Evolutionary conservation across 345 rosid genomes (phyloP), one percentile per base, ranked within the genome.

Genomic region (Angophora floribunda): DNA sequence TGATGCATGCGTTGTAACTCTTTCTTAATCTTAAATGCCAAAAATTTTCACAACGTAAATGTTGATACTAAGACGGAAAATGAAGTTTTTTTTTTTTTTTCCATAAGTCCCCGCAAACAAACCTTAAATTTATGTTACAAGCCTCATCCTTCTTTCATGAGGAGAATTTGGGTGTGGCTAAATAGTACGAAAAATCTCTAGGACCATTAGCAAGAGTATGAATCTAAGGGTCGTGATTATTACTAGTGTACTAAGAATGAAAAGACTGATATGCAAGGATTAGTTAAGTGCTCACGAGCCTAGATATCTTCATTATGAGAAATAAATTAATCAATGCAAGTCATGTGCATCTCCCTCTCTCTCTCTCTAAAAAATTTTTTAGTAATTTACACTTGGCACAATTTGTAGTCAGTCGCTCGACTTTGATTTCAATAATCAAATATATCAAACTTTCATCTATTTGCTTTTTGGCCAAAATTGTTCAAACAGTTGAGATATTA

Each of bases 361-460:
- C 4, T 75, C 45, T 32, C 78, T 16, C 16, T 17, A 67, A 45
- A 75, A 36, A 75, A 36, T 36, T 75, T 75, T 36, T 75, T 12
- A 75, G 49, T 75, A 17, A 75, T 19, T 21, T 19, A 7, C 45
- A 75, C 4, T 75, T 75, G 41, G 13, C 82, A 75, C 45, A 36
- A 19, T 5, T 19, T 75, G 13, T 19, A 9, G 28, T 12, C 1
- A 0, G 44, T 75, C 49, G 2, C 24, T 36, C 0, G 32, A 32
- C 22, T 36, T 16, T 67, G 79, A 67, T 30, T 67, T 67, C 3
- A 67, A 32, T 32, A 75, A 36, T 14, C 4, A 19, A 2, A 75
- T 75, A 19, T 14, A 75, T 41, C 24, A 10, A 75, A 41, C 49
- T 41, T 75, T 36, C 19, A 41, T 75, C 28, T 75, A 0, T 4